Evolutionary conservation across 345 rosid genomes (phyloP), one percentile per base, ranked within the genome.

Genomic region (Camelina hispida): DNA sequence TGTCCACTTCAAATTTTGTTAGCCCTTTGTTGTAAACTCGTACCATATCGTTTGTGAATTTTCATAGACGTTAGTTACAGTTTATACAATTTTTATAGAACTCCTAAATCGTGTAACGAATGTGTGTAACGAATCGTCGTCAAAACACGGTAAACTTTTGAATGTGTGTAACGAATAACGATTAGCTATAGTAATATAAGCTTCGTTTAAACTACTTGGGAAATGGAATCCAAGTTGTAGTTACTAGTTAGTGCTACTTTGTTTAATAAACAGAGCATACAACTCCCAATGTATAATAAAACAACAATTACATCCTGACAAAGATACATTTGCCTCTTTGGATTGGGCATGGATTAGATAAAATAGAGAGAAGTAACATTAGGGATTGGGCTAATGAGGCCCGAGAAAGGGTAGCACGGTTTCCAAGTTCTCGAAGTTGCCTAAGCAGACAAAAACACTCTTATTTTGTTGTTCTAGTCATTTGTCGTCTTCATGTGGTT

Each of bases 321-420:
- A 25, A 28, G 15, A 47, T 2, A 15, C 15, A 30, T 9, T 28
- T 30, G 11, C 7, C 4, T 35, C 16, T 38, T 23, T 52, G 50
- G 61, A 20, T 67, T 67, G 59, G 48, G 20, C 30, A 35, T 30
- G 3, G 55, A 28, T 46, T n/a, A 6, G 22, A 22, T 48, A 34
- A 9, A 20, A 5, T 20, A 20, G 10, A 37, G 6, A 37, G 20
- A 15, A 2, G 43, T 22, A 54, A 40, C 30, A 3, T 47, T 35
- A 14, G 60, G 48, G 48, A 40, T 55, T 68, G 73, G 73, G 73
- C 63, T 68, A 68, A 7, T 20, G 42, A 68, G 73, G 62, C 53
- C 63, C 73, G 54, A 55, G 53, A 68, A 55, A 40, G 42, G 9
- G 40, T n/a, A 6, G 62, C 51, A 54, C 52, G 72, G 54, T 53